phyloP scores from a whole-genome alignment of 805 yeast species.

The Wickerhamiella sergipiensis region DNA sequence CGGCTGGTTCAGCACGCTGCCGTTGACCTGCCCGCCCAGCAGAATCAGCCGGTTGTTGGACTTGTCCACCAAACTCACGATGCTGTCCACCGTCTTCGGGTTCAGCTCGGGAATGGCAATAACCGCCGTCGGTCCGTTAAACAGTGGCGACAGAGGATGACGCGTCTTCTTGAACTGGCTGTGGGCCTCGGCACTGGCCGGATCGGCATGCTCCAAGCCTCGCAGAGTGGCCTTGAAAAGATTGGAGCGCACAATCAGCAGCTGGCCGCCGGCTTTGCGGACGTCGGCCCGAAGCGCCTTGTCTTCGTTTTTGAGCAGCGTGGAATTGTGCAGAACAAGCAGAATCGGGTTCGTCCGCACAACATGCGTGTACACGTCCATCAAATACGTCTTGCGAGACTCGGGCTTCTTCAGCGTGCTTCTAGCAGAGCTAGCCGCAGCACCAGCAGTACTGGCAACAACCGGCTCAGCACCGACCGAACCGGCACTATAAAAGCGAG shows the following conservation, averaged over 20 bases:
- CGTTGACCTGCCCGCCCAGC: conserved; percentile 75
- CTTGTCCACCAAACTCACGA: conserved; percentile 45
- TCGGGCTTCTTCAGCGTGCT: conserved; percentile 45
- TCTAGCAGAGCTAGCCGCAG: conserved; percentile 1
- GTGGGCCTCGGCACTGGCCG: conserved; percentile 47
- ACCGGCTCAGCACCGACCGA: no score
- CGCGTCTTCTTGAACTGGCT: conserved; percentile 23
- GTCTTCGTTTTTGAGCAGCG: conserved; percentile 57
- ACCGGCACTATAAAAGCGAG: no score
- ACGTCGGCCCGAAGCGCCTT: conserved; percentile 48
- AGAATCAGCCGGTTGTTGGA: conserved; percentile 64
- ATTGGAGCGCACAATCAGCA: conserved; percentile 54
- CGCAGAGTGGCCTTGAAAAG: conserved; percentile 66
- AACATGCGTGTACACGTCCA: conserved; percentile 65
- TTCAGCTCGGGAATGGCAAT: conserved; percentile 54
- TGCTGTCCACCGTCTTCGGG: conserved; percentile 51
- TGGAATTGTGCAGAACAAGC: conserved; percentile 74
- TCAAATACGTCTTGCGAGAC: conserved; percentile 74
- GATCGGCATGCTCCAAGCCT: conserved; percentile 56
- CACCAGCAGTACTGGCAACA: background rate
- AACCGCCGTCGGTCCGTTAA: conserved; percentile 78
- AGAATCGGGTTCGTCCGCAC: conserved; percentile 57
- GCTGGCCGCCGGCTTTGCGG: conserved; percentile 48
- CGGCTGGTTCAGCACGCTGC: conserved; percentile 36
- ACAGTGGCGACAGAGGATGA: conserved; percentile 59